phyloP scores from a whole-genome alignment of 148 eudicot genomes.

The Talinum fruticosum region DNA sequence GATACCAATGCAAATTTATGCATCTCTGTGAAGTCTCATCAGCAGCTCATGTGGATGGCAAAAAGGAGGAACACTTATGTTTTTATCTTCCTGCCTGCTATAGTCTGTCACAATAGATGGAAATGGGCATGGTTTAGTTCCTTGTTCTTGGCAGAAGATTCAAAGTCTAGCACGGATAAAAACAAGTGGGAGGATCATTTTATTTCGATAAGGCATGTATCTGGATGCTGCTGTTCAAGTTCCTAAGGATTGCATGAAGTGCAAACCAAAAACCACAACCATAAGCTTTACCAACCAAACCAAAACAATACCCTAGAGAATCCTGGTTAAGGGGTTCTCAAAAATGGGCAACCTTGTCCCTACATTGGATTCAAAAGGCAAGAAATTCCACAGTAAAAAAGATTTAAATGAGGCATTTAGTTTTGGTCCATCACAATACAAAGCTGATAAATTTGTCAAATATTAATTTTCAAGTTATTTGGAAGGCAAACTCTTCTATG shows the following conservation, averaged over 20 bases:
- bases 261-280: not conserved
- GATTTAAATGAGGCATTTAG: no score
- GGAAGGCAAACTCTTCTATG: no score
- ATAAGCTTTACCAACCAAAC: not conserved
- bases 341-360: no score
- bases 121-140: no score
- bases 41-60: not conserved
- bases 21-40: not conserved
- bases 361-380: no score
- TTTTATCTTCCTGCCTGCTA: not conserved
- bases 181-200: not conserved
- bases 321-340: no score
- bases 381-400: no score
- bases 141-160: no score
- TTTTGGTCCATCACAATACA: no score
- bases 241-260: not conserved
- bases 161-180: not conserved
- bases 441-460: no score
- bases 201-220: not conserved
- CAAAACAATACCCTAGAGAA: not conserved
- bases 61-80: not conserved
- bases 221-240: not conserved
- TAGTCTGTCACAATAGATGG: not conserved
- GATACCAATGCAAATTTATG: not conserved
- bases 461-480: no score